Base-by-base conservation (phyloP, 768 basidiomycete species). In the Boletus sp. region DNA sequence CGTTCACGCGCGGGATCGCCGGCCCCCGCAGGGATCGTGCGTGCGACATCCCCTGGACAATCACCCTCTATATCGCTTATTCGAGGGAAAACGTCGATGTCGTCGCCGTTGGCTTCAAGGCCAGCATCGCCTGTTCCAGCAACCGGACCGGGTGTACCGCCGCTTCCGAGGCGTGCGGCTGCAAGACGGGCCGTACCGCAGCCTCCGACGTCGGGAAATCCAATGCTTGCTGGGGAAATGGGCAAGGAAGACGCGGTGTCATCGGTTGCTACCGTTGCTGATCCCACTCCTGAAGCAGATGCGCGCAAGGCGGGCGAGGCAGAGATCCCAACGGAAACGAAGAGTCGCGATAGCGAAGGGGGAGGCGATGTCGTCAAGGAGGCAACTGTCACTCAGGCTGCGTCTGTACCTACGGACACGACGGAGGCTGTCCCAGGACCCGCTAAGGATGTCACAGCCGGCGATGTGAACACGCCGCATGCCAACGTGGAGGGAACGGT, bases 161-260 rank as follows among this genome's bases (percentile, higher is more conserved):
- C 87, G 2, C 69, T 90, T 24, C 88, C 88, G 0, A 78, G 85
- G 41, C 76, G 88, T 45, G 88, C 88, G 0, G 80, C 85, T 47
- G 83, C 80, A 1, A 78, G 88, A 20, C 74, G 72, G 7, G 58
- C 53, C 24, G 68, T 62, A 4, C 70, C 70, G 41, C 64, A 75
- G 2, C 76, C 67, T 9, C 47, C 58, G 4, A 11, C 53, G n/a
- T 18, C 45, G 2, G 49, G 9, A 18, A 47, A 17, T 7, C 28
- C 29, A 1, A 58, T 47, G 18, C 30, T 12, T 36, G n/a, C 15
- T 3, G 55, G 12, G 29, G 50, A 54, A 40, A 51, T 17, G 7
- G 35, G 10, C 24, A 62, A 54, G n/a, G 59, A 57, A 44, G 65
- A 56, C 10, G 45, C 4, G 12, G 18, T n/a, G 2, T 32, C 40